Conservation (phyloP, 2,329 filamentous ascomycete species). For the Xylariales sp. region DNA sequence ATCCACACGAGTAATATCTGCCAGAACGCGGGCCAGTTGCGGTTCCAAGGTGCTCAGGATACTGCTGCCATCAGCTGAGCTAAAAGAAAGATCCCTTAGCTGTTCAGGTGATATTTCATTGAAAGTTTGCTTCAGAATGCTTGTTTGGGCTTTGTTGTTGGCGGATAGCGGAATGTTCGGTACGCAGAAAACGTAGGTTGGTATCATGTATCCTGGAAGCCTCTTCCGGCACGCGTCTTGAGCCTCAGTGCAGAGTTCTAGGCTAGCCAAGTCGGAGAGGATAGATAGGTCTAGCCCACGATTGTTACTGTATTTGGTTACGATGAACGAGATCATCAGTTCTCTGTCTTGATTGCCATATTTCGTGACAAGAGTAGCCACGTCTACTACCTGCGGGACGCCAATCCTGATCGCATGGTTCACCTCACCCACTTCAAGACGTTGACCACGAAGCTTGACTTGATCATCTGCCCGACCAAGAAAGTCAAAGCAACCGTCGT, state of each 20-base stretch:
- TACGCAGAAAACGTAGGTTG: conserved; percentile 73
- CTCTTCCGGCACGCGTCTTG: conserved; percentile 61
- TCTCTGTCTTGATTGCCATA: conserved; percentile 72
- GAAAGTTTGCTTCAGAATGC: conserved; percentile 64
- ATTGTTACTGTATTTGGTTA: conserved; percentile 24
- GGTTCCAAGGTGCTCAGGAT: conserved; percentile 33
- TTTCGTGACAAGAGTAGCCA: conserved; percentile 69
- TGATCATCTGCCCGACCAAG: conserved; percentile 86
- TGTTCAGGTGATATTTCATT: conserved; percentile 52
- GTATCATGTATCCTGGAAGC: conserved; percentile 85
- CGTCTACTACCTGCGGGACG: conserved; percentile 56
- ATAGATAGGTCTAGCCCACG: not conserved
- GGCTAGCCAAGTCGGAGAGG: not conserved
- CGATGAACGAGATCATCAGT: conserved; percentile 73
- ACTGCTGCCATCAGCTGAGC: conserved; percentile 16
- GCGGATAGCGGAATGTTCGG: conserved; percentile 71
- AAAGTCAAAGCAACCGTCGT: conserved; percentile 82
- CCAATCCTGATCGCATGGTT: conserved; percentile 72
- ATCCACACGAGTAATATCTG: conserved; percentile 44
- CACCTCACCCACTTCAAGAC: conserved; percentile 87
- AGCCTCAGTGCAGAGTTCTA: conserved; percentile 27
- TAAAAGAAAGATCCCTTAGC: conserved; percentile 50
- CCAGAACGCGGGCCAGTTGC: conserved; percentile 49
- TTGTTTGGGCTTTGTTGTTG: conserved; percentile 86
- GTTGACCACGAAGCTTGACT: conserved; percentile 83